Evolutionary conservation across 176 grass and related monocot species (phyloP), one percentile per base, ranked within the genome.

Genomic region (Canna indica): DNA sequence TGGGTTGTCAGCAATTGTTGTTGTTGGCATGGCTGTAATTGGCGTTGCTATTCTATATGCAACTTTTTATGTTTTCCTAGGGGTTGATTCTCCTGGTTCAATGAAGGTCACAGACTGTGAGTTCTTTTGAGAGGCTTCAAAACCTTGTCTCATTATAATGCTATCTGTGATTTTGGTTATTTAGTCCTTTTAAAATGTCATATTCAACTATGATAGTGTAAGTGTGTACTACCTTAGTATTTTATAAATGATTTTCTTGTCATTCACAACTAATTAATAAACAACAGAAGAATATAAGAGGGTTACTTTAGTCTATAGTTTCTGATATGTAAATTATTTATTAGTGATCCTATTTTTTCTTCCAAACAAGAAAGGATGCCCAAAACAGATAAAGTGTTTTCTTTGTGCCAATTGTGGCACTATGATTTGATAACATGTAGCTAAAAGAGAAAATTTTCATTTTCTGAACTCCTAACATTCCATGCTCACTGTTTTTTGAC

Each of bases 11-110:
- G 94, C 94, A 59, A 85, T 99, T 78, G 59, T 99, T 62, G 94
- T 99, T 39, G 94, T 99, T 80, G 90, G 94, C 79, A 93, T 99
- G 94, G 94, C 94, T 92, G 94, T 99, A 75, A 90, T 99, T 85
- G 94, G 94, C 64, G 94, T 99, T 36, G 88, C 94, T 15, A 76
- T 99, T 70, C 77, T 99, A n/a, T 99, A 99, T 79, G 73, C 94
- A 70, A 80, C 78, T 81, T 99, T 99, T 80, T 99, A 99, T 85
- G 80, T 87, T 63, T 93, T 82, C 81, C 84, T 99, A 69, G 94
- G 57, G 73, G 86, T 99, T 48, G 94, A 93, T 87, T 83, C 86
- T 54, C 86, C 86, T 78, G 94, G 90, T 74, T 92, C 86, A 59
- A 93, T 99, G 94, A 99, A 89, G 77, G 89, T 93, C 79, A 93